Evolutionary conservation across 805 yeast species (phyloP), one percentile per base, ranked within the genome.

Genomic region (Starmerella apis): DNA sequence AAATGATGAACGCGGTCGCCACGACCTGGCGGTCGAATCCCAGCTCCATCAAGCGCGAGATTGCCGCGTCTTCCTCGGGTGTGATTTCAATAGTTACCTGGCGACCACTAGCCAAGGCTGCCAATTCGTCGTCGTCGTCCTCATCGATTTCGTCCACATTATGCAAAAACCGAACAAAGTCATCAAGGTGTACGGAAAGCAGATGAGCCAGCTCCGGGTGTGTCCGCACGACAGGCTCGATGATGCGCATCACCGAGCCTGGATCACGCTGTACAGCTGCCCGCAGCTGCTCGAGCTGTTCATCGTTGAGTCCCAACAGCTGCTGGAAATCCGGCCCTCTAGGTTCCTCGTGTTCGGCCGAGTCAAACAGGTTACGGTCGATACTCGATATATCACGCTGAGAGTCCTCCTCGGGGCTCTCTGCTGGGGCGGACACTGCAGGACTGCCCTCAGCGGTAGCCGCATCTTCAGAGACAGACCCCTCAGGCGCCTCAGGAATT

Each of bases 1-100:
- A 92, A 37, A 97, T 97, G 75, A 92, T 81, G 70, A 86, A 92
- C 27, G 94, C 95, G 71, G 88, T 95, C 53, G 87, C 78, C 41
- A 85, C 98, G 50, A 83, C 71, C 58, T 81, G 75, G 58, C 95
- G 77, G 58, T 86, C 95, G 61, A 92, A 92, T 0, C 98, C 98
- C 57, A 92, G 74, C 67, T 84, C 96, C 65, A 94, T 83, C 57
- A 92, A 74, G 64, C 98, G 78, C 55, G 75, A 74, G 56, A 92
- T 85, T n/a, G 97, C 95, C 53, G 75, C 85, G 63, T 83, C 82
- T 63, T 92, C 98, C 59, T 80, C 92, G 50, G 77, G 80, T 7
- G 95, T 77, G 51, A 92, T 69, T 70, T 77, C 44, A 58, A 71
- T 25, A 49, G 71, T 43, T 14, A 25, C 38, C n/a, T 47, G 19